Percentiles rank a stretch among this genome's conserved stretches.
Conservation (phyloP, 768 basidiomycete species). For the Lactifluus pinguis region DNA sequence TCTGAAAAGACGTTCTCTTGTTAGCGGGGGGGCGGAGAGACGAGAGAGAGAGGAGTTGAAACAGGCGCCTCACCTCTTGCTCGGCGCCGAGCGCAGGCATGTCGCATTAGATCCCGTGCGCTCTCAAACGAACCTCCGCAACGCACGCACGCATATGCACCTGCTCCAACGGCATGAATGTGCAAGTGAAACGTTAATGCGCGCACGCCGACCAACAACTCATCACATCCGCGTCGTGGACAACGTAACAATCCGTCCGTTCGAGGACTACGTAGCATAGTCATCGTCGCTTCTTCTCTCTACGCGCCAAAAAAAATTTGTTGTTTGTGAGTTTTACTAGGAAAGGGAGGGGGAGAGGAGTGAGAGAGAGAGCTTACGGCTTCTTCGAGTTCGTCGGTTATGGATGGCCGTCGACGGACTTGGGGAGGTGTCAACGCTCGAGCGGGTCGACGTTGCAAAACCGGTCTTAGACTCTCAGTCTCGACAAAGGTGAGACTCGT, state of each 20-base stretch:
- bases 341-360: no score
- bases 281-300: constrained; percentile 16
- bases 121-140: constrained; percentile 15
- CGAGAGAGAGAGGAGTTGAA: neutral
- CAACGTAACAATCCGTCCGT: constrained; percentile 12
- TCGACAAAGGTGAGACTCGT: constrained; percentile 14
- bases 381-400: constrained; percentile 16
- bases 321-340: neutral
- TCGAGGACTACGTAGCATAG: constrained; percentile 7
- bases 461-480: neutral
- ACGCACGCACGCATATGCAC: constrained; percentile 4
- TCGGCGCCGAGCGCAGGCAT: constrained; percentile 11
- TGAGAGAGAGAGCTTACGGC: constrained; percentile 3
- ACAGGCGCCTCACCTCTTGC: constrained; percentile 10
- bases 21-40: neutral
- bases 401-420: constrained; percentile 5
- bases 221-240: constrained; percentile 9
- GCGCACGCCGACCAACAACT: constrained; percentile 10
- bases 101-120: constrained; percentile 12
- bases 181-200: constrained; percentile 19
- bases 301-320: neutral
- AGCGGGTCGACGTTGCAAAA: neutral
- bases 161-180: constrained; percentile 11
- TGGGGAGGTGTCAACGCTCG: constrained; percentile 11
- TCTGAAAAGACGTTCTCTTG: neutral